Evolutionary conservation across 805 yeast genomes (phyloP), one percentile per base, ranked within the genome.

Genomic region (Candida railenensis): DNA sequence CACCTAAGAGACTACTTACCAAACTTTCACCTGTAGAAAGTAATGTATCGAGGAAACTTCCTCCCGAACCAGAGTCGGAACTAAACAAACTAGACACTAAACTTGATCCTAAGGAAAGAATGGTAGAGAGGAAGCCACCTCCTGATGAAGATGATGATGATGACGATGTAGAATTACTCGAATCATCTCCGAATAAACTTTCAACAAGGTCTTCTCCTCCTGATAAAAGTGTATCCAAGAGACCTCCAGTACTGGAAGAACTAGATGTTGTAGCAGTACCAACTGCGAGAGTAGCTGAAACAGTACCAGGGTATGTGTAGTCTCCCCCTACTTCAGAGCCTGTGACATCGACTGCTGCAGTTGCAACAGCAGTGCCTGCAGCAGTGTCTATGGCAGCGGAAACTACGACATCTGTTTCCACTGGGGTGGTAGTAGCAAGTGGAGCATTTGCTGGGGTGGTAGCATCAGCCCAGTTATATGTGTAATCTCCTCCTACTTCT

Each of bases 91-190:
- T 25, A 7, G 30, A 25, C 5, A 42, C 34, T 22, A 57, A 25
- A 15, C 39, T 37, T 4, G 44, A 34, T 20, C 53, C 37, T 45
- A 52, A 43, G 44, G 40, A 14, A 42, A 54, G 56, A 3, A 56
- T 55, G 25, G 55, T 34, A 11, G 36, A 48, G 46, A 57, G 54
- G 40, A 57, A 49, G 8, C 55, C 59, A 28, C 51, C 55, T 1
- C 53, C 43, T 22, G 62, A 47, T 19, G 46, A 37, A 19, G 47
- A 30, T 2, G 41, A 30, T n/a, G 39, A 15, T 11, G 40, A 33
- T 36, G 52, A 44, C 15, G 41, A 22, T 14, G 44, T 22, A 36
- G 47, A 43, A 14, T 34, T 19, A 5, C 34, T 19, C 30, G 30
- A 25, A 20, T 41, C 37, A 7, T n/a, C n/a, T n/a, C 44, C 40